Evolutionary conservation across 2,329 filamentous ascomycete species (phyloP).

Genomic region (Colletotrichum simmondsii): DNA sequence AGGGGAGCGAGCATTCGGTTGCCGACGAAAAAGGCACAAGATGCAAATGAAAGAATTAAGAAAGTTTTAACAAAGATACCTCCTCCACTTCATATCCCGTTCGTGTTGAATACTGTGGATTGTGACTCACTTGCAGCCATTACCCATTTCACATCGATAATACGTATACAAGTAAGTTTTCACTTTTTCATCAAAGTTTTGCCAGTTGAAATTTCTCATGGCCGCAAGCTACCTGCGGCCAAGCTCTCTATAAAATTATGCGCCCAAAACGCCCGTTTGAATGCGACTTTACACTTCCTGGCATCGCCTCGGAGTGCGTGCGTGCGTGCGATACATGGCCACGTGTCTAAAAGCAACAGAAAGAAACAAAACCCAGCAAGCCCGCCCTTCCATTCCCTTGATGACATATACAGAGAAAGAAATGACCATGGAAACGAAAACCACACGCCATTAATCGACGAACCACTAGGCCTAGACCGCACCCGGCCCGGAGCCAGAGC

Average conservation of each 20-base stretch:
- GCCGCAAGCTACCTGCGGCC: background rate
- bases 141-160: too few species aligned
- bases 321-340: background rate
- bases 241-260: conserved; percentile 15
- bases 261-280: conserved; percentile 22
- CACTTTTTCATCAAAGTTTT: background rate
- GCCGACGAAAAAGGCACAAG: conserved; percentile 14
- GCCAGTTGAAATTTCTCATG: background rate
- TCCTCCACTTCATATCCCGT: background rate
- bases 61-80: background rate
- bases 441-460: background rate
- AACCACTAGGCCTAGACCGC: background rate
- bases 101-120: background rate
- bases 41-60: conserved; percentile 23
- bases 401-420: conserved; percentile 10
- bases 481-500: conserved; percentile 20
- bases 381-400: background rate
- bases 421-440: background rate
- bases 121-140: too few species aligned
- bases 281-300: conserved; percentile 17
- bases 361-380: background rate
- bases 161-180: too few species aligned
- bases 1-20: conserved; percentile 7
- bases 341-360: background rate
- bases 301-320: conserved; percentile 12